Evolutionary conservation across 768 basidiomycete species (phyloP), one percentile per base, ranked within the genome.

Genomic region (Collybia sordida): DNA sequence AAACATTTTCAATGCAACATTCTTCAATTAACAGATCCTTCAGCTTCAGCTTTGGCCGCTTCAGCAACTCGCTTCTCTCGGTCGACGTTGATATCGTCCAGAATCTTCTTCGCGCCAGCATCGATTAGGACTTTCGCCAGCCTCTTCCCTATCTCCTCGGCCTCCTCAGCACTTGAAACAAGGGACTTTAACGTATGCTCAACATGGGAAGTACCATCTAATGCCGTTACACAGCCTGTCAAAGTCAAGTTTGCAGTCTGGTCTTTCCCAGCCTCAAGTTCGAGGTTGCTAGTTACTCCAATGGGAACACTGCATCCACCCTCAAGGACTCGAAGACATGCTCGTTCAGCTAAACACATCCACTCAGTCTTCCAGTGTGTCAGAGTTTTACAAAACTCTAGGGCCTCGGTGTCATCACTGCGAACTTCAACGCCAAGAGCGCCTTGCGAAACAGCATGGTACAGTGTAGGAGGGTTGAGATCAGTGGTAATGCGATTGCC

Each of bases 271-370:
- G 56, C 62, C 21, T 63, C 71, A 9, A 63, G 60, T 14, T 67
- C 65, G 49, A 88, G 65, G 40, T 64, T 69, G 23, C 82, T 85
- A 44, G 76, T 72, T 23, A 92, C 86, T 3, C 95, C 96, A 14
- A 99, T 94, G 2, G 96, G 96, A 0, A 99, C 95, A 53, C 91
- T 94, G 70, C 97, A 99, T 21, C 97, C 97, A 23, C 97, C 97
- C 68, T 98, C 97, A 45, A 98, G 75, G 19, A 87, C 85, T n/a
- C 87, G 77, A 55, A 98, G 73, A 67, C 90, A 88, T 1, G 88
- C 90, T 12, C 97, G 82, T 69, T 99, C 97, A 1, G 93, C 93
- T 21, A 79, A 71, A 60, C 88, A 91, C 47, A 62, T 71, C 86
- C 86, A 92, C 41, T 83, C 77, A 0, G 93, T 93, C 64, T 79